These are phyloP conservation scores for Pterocarpus macrocarpus DNA, from an alignment of 306 rosid species.

Conservation along the genomic window DNA sequence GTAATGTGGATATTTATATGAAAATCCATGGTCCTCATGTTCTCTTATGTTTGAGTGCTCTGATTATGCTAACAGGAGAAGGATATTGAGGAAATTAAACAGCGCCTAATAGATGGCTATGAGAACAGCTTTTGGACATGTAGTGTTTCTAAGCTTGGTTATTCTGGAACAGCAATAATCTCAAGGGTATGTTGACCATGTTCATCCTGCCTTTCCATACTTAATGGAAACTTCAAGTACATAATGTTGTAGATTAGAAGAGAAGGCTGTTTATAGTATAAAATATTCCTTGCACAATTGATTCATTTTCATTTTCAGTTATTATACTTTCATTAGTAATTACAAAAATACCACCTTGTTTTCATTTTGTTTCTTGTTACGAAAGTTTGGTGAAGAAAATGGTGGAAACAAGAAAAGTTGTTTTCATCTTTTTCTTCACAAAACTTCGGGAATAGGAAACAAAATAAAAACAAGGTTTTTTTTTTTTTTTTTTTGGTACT, in stretches of 20 bases:
- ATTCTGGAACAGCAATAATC: conserved; percentile 93
- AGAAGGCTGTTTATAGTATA: conserved; percentile 4
- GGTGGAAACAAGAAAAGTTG: background rate
- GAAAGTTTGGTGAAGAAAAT: background rate
- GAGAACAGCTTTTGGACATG: conserved; percentile 93
- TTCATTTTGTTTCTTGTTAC: background rate
- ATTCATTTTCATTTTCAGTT: background rate
- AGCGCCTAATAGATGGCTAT: conserved; percentile 74
- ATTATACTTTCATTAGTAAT: background rate
- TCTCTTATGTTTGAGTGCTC: conserved; percentile 31
- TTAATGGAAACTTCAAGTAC: background rate
- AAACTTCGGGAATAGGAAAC: background rate
- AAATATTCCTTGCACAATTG: conserved; percentile 6
- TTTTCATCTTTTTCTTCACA: background rate
- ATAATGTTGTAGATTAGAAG: background rate
- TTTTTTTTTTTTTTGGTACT: background rate
- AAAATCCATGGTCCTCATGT: conserved; percentile 23
- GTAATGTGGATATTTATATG: conserved; percentile 19
- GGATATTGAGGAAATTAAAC: conserved; percentile 69
- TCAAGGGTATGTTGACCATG: conserved; percentile 71
- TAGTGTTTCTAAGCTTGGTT: conserved; percentile 90
- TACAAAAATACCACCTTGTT: background rate
- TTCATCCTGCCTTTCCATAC: conserved; percentile 34
- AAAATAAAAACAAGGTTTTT: background rate
- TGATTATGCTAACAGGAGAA: conserved; percentile 72